Evolutionary conservation across 176 grass and related monocot species (phyloP).

Genomic region (Puccinellia tenuiflora): DNA sequence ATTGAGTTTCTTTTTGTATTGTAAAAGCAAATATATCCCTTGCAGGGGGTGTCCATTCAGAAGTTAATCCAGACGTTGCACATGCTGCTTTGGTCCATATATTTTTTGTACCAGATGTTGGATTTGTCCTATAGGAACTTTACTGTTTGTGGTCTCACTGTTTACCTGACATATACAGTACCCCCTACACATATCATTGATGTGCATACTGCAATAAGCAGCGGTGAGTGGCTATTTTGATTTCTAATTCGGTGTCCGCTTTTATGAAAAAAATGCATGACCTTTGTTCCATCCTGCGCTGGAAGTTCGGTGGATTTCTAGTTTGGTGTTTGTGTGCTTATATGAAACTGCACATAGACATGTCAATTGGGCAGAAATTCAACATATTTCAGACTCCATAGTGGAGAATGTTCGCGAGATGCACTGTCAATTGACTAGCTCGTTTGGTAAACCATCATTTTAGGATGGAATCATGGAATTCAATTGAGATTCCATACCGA

Average conservation of each 20-base stretch:
- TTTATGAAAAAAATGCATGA: background rate
- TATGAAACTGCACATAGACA: background rate
- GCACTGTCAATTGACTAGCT: background rate
- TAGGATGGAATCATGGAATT: too few relatives aligned
- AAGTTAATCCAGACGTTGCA: constrained; percentile 14
- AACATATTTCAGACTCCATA: background rate
- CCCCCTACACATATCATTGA: background rate
- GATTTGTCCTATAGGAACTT: constrained; percentile 10
- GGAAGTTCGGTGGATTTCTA: background rate
- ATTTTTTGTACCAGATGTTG: constrained; percentile 23
- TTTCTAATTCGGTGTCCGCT: background rate
- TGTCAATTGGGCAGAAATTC: background rate
- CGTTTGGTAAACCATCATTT: too few relatives aligned
- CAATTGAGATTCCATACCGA: too few relatives aligned
- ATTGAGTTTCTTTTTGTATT: constrained; percentile 27
- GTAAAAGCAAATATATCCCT: constrained; percentile 12
- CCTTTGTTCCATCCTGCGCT: background rate
- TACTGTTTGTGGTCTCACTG: constrained; percentile 7
- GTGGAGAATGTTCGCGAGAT: background rate
- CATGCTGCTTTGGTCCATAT: background rate
- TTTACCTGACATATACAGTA: constrained; percentile 2
- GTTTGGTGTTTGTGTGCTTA: background rate
- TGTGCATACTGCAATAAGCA: too few relatives aligned
- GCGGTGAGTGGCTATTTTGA: too few relatives aligned
- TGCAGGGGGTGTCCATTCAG: background rate